Conservation (phyloP, 768 basidiomycete species). For the Cystofilobasidium capitatum region DNA sequence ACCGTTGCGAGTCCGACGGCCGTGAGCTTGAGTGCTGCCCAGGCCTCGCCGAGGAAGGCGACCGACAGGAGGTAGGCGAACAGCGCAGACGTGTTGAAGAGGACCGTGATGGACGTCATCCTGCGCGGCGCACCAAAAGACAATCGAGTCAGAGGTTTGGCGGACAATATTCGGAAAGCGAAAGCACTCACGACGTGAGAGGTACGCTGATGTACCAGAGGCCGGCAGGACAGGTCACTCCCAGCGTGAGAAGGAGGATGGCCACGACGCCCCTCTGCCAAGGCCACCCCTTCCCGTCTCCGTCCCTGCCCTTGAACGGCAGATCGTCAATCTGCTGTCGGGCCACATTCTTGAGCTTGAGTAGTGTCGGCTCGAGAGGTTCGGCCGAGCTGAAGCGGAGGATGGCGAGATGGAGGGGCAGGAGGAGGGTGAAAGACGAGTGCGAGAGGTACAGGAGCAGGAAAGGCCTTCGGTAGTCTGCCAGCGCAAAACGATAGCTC, state of each 20-base stretch:
- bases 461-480: conserved; percentile 72
- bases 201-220: background rate
- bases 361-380: conserved; percentile 47
- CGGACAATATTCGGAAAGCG: background rate
- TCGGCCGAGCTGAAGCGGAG: conserved; percentile 47
- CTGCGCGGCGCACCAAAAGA: background rate
- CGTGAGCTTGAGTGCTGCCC: conserved; percentile 3
- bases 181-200: conserved; percentile 7
- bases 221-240: background rate
- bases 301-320: background rate
- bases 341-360: conserved; percentile 44
- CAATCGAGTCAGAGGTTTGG: background rate
- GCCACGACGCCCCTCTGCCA: background rate
- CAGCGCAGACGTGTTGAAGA: conserved; percentile 23
- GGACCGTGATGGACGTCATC: conserved; percentile 21
- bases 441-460: conserved; percentile 46
- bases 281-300: background rate
- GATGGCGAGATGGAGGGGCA: conserved; percentile 69
- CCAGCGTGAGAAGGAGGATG: background rate
- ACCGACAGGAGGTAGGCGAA: conserved; percentile 20
- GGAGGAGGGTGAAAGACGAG: conserved; percentile 54
- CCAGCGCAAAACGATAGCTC: background rate
- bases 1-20: conserved; percentile 1
- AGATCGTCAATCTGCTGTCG: conserved; percentile 43
- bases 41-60: conserved; percentile 9